A percentile compares a stretch with the other conserved stretches of the same genome.
Conservation (phyloP, 805 yeast genomes). For the Cyberlindnera samutprakarnensis region DNA sequence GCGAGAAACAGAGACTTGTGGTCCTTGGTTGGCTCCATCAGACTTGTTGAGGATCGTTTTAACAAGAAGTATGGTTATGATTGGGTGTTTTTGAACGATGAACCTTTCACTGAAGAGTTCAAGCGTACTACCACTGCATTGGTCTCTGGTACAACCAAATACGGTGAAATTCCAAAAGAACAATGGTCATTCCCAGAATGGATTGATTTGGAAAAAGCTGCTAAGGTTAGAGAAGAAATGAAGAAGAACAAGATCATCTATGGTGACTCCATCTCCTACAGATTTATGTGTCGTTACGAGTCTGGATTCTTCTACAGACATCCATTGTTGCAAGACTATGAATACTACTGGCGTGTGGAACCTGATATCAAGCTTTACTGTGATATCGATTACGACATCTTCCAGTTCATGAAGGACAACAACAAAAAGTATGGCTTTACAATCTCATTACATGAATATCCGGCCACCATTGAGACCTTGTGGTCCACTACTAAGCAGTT, state of each 20-base stretch:
- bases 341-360: slow-evolving; percentile 75
- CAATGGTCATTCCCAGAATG: slow-evolving; percentile 69
- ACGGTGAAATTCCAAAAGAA: slow-evolving; percentile 51
- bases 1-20: slow-evolving; percentile 64
- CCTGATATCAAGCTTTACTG: slow-evolving; percentile 58
- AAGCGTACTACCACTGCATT: slow-evolving; percentile 36
- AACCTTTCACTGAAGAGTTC: slow-evolving; percentile 52
- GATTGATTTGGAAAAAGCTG: slow-evolving; percentile 49
- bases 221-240: slow-evolving; percentile 38
- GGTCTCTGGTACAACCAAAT: slow-evolving; percentile 55
- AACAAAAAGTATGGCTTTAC: slow-evolving; percentile 63
- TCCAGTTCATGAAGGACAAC: slow-evolving; percentile 50
- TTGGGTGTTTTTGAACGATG: slow-evolving; percentile 75
- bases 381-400: slow-evolving; percentile 60
- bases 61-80: slow-evolving; percentile 58
- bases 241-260: slow-evolving; percentile 40
- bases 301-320: slow-evolving; percentile 60
- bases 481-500: slow-evolving; percentile 53
- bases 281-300: slow-evolving; percentile 57
- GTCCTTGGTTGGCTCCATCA: slow-evolving; percentile 49
- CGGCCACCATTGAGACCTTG: slow-evolving; percentile 52
- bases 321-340: slow-evolving; percentile 49
- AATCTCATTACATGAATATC: slow-evolving; percentile 58
- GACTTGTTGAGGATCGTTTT: slow-evolving; percentile 61
- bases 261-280: slow-evolving; percentile 53